phyloP scores from a whole-genome alignment of 352 stramenopile species.

The Globisporangium irregulare region DNA sequence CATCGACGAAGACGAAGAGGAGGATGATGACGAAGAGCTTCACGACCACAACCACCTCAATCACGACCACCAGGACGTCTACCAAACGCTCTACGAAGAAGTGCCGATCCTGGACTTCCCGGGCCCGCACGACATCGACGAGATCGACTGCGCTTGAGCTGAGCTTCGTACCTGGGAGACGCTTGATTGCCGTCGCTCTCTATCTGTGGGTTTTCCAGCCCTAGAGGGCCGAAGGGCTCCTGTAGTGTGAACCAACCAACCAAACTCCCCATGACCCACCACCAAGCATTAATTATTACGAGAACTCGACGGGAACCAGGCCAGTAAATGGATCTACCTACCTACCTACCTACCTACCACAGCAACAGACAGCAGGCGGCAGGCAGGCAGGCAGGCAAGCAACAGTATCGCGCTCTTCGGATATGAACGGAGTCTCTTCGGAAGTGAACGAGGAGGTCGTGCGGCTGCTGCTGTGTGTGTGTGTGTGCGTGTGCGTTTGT shows the following conservation, averaged over 20 bases:
- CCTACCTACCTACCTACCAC: no score
- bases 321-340: background rate
- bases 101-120: constrained; percentile 57
- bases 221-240: background rate
- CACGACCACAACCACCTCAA: background rate
- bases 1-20: constrained; percentile 54
- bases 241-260: background rate
- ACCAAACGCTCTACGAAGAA: constrained; percentile 25
- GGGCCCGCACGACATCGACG: constrained; percentile 38
- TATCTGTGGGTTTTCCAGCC: background rate
- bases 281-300: constrained; percentile 17
- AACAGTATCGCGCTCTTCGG: background rate
- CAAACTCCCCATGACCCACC: background rate
- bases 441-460: background rate
- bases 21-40: constrained; percentile 23
- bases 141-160: constrained; percentile 35
- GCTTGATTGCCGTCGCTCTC: background rate
- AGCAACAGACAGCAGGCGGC: background rate
- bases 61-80: constrained; percentile 8
- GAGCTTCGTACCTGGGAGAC: background rate
- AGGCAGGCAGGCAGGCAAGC: background rate
- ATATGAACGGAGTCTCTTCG: background rate
- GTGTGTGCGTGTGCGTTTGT: background rate
- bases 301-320: constrained; percentile 3
- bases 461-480: background rate